A percentile compares a stretch with the other conserved stretches of the same genome.
phyloP scores from a whole-genome alignment of 202 grass and related monocot genomes.

The Panicum virgatum region DNA sequence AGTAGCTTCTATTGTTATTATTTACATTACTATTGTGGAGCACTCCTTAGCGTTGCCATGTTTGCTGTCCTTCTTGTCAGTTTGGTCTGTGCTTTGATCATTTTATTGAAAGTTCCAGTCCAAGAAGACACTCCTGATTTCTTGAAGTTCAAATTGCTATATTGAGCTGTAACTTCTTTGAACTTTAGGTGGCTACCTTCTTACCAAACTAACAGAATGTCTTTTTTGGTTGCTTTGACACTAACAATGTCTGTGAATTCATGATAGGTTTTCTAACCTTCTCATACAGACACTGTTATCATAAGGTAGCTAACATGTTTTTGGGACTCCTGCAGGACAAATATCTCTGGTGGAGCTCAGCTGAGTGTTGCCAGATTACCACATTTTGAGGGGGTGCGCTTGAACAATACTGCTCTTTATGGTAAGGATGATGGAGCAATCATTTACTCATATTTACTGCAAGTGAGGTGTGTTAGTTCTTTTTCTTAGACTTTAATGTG shows the following conservation, averaged over 20 bases:
- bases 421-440: constrained; percentile 50
- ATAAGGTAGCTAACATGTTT: constrained; percentile 33
- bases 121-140: constrained; percentile 22
- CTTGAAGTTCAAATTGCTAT: constrained; percentile 15
- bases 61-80: constrained; percentile 28
- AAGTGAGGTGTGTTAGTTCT: constrained; percentile 33
- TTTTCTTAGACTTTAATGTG: background rate
- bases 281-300: constrained; percentile 22
- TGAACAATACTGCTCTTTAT: constrained; percentile 50
- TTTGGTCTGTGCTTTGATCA: background rate
- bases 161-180: background rate
- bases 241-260: constrained; percentile 20
- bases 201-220: constrained; percentile 20
- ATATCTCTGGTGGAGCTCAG: constrained; percentile 52
- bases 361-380: constrained; percentile 55
- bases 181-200: constrained; percentile 7
- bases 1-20: constrained; percentile 11
- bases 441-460: constrained; percentile 42
- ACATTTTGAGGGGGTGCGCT: constrained; percentile 44
- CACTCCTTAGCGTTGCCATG: background rate
- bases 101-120: constrained; percentile 28
- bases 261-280: constrained; percentile 20
- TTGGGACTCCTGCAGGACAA: constrained; percentile 53
- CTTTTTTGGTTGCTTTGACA: constrained; percentile 35
- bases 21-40: background rate